These are phyloP conservation scores for Taphrina sp. DNA, from an alignment of 1,139 yeast genomes.

Conservation along the genomic window DNA sequence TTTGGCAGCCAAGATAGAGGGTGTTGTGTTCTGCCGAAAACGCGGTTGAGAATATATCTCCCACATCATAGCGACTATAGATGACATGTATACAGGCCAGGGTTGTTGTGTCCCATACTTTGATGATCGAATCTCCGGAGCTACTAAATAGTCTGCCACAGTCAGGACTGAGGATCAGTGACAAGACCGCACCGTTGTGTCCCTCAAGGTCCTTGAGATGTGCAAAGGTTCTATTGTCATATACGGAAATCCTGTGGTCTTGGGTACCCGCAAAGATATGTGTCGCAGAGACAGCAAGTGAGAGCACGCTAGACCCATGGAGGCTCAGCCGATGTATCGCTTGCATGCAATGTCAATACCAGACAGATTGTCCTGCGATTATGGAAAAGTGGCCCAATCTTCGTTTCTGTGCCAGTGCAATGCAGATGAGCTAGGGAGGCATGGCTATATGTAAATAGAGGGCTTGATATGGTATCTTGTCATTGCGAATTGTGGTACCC, in stretches of 20 bases:
- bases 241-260: slow-evolving; percentile 65
- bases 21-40: slow-evolving; percentile 64
- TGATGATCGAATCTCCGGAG: slow-evolving; percentile 84
- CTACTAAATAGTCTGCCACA: slow-evolving; percentile 73
- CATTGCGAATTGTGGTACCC: no score
- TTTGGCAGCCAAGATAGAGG: slow-evolving; percentile 84
- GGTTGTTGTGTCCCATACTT: slow-evolving; percentile 67
- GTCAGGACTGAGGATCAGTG: slow-evolving; percentile 58
- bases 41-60: slow-evolving; percentile 82
- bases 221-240: slow-evolving; percentile 63
- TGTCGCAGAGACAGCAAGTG: slow-evolving; percentile 64
- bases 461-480: no score
- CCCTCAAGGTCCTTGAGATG: slow-evolving; percentile 51
- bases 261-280: slow-evolving; percentile 90
- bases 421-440: no score
- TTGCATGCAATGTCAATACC: slow-evolving; percentile 9
- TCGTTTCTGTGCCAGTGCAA: no score
- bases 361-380: no score
- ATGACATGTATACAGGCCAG: slow-evolving; percentile 57
- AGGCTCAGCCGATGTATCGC: slow-evolving; percentile 20
- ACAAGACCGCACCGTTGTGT: slow-evolving; percentile 71
- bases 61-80: slow-evolving; percentile 82
- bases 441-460: no score
- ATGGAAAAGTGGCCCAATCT: no score
- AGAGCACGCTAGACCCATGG: slow-evolving; percentile 49